Evolutionary conservation across 164 flowering plant genomes (phyloP).

Genomic region (Houttuynia cordata): DNA sequence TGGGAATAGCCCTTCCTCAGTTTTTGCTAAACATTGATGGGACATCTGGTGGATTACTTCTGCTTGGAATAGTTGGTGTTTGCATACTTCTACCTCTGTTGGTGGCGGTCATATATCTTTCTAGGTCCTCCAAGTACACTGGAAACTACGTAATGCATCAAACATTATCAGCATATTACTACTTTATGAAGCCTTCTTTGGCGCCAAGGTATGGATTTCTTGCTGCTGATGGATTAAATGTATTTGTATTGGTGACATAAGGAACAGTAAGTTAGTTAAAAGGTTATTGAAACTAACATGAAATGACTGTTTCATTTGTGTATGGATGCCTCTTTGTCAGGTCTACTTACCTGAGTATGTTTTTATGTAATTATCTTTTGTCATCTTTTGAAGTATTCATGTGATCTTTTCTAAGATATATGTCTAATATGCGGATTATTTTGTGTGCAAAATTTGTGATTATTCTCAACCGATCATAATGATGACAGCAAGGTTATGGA

Average conservation of each 20-base stretch:
- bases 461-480: slow-evolving; percentile 2
- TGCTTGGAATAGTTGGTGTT: slow-evolving; percentile 84
- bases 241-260: no score
- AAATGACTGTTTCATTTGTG: no score
- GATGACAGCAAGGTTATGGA: slow-evolving; percentile 90
- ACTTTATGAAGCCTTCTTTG: slow-evolving; percentile 88
- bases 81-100: slow-evolving; percentile 89
- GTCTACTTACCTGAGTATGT: no score
- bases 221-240: not conserved
- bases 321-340: no score
- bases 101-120: slow-evolving; percentile 79
- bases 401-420: no score
- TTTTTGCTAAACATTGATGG: slow-evolving; percentile 85
- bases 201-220: slow-evolving; percentile 70
- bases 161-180: slow-evolving; percentile 61
- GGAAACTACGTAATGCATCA: slow-evolving; percentile 97
- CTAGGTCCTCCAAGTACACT: slow-evolving; percentile 79
- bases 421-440: no score
- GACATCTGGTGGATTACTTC: slow-evolving; percentile 84
- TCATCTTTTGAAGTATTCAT: no score
- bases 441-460: no score
- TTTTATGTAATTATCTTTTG: no score
- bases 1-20: slow-evolving; percentile 96
- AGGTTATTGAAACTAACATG: no score
- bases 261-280: no score